phyloP scores from a whole-genome alignment of 2,329 filamentous ascomycete species.

The Paraphaeosphaeria minitans region DNA sequence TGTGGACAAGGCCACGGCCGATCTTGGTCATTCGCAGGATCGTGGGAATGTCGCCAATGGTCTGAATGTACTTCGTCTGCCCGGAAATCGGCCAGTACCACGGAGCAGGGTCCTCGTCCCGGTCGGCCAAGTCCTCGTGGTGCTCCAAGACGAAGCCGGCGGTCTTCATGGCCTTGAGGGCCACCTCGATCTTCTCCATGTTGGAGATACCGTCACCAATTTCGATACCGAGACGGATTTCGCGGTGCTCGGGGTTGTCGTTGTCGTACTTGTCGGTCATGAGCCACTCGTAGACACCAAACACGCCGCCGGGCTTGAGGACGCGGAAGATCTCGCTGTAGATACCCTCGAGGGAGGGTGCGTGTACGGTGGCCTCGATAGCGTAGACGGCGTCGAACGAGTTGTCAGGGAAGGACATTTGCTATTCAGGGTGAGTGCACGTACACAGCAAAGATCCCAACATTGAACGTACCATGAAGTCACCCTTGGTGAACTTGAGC shows the following conservation, averaged over 20 bases:
- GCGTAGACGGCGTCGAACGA: constrained; percentile 94
- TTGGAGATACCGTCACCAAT: constrained; percentile 96
- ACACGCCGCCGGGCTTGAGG: constrained; percentile 92
- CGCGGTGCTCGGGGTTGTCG: constrained; percentile 80
- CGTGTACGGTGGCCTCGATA: constrained; percentile 96
- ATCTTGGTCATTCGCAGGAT: constrained; percentile 88
- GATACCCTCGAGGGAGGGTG: constrained; percentile 85
- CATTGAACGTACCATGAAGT: constrained; percentile 75
- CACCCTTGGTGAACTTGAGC: constrained; percentile 87
- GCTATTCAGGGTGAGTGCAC: constrained; percentile 53
- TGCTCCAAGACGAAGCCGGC: constrained; percentile 85
- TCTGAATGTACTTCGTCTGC: constrained; percentile 80
- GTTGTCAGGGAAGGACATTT: constrained; percentile 94
- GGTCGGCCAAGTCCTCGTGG: constrained; percentile 84
- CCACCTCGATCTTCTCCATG: constrained; percentile 89
- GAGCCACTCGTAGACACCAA: constrained; percentile 98
- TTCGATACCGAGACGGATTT: constrained; percentile 93
- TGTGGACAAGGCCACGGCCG: constrained; percentile 76
- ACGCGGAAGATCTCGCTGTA: constrained; percentile 95
- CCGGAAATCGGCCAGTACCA: constrained; percentile 96
- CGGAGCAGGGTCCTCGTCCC: constrained; percentile 70
- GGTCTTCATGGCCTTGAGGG: constrained; percentile 78
- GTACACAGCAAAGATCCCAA: neutral
- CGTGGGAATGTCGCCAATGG: constrained; percentile 78
- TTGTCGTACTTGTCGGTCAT: constrained; percentile 98